Evolutionary conservation across 2,329 filamentous ascomycete species (phyloP), one percentile per base, ranked within the genome.

Genomic region (Scopulariopsis brevicaulis): DNA sequence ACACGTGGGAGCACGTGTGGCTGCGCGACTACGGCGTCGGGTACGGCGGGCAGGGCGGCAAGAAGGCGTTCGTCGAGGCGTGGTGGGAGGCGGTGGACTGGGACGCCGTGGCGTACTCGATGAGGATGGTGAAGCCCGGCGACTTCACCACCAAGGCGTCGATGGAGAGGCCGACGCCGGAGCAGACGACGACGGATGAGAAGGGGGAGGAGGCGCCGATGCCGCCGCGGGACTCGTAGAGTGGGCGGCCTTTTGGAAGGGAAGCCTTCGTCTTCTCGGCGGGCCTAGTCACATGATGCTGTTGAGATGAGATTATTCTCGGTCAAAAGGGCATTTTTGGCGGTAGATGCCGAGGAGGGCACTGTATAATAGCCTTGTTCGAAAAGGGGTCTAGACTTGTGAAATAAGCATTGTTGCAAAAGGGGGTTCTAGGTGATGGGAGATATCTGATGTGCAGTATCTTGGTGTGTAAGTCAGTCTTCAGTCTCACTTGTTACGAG

Each of bases 1-100:
- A 91, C 74, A 96, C 91, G 5, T 99, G 94, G 94, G 87, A 97
- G 77, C 94, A 97, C 73, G 86, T 87, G 10, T 99, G 89, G 83
- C 74, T 97, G 70, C 81, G 82, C 58, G 91, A 97, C 70, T 96
- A 89, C 71, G 82, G 82, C 56, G 68, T 84, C 34, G 77, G 77
- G 11, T 70, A 67, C 1, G 70, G 70, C 48, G 86, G 86, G 5
- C 71, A 85, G 58, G 78, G 77, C 52, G 90, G 90, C 55, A 99
- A 96, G 83, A 76, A 78, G 57, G 73, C 76, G 56, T 99, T 83
- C 70, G 77, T 92, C 57, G 81, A 88, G 68, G 78, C 79, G 50
- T 97, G 93, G 93, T 99, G 94, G 94, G 74, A 89, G 55, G 77
- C 77, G 57, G 86, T 99, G 64, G 84, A 99, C 73, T 99, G 94